These are phyloP conservation scores for Rubroboletus pulcherrimus DNA, from an alignment of 768 basidiomycete species.

Conservation along the genomic window DNA sequence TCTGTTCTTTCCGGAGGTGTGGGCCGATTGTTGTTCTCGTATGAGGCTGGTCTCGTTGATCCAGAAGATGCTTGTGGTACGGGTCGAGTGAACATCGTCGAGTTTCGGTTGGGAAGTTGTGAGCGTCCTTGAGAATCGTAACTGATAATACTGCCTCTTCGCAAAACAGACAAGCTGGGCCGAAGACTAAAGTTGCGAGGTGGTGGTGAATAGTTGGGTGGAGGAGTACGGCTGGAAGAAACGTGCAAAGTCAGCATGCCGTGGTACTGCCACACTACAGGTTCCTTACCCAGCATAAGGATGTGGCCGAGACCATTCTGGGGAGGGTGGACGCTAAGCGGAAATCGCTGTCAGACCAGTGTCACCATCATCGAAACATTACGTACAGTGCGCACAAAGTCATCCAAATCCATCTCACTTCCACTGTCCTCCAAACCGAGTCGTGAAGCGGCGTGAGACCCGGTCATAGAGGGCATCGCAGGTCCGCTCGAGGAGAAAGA, in stretches of 20 bases:
- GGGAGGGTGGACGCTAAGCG: slow-evolving; percentile 23
- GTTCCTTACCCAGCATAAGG: slow-evolving; percentile 25
- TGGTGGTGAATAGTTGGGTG: slow-evolving; percentile 20
- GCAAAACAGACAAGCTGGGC: slow-evolving; percentile 13
- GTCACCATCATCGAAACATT: background rate
- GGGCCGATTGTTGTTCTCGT: slow-evolving; percentile 15
- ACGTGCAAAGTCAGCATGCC: slow-evolving; percentile 2
- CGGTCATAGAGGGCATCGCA: slow-evolving; percentile 2
- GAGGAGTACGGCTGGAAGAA: slow-evolving; percentile 21
- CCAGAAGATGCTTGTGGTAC: slow-evolving; percentile 8
- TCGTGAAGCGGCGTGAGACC: slow-evolving; percentile 12
- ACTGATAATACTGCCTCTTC: slow-evolving; percentile 5
- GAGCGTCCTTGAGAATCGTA: slow-evolving; percentile 8
- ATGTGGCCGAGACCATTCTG: slow-evolving; percentile 24
- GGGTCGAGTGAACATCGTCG: slow-evolving; percentile 7
- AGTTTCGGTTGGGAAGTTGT: slow-evolving; percentile 11
- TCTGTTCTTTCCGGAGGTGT: slow-evolving; percentile 18
- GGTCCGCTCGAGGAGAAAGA: slow-evolving; percentile 11
- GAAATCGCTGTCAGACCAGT: slow-evolving; percentile 1
- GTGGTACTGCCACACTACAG: background rate
- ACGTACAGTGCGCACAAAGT: slow-evolving; percentile 15
- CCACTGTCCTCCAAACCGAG: slow-evolving; percentile 23
- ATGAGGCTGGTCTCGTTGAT: slow-evolving; percentile 4
- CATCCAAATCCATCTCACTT: slow-evolving; percentile 28
- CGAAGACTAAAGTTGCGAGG: slow-evolving; percentile 17